Conservation (phyloP, 176 grass and related monocot genomes). For the Metroxylon sagu region DNA sequence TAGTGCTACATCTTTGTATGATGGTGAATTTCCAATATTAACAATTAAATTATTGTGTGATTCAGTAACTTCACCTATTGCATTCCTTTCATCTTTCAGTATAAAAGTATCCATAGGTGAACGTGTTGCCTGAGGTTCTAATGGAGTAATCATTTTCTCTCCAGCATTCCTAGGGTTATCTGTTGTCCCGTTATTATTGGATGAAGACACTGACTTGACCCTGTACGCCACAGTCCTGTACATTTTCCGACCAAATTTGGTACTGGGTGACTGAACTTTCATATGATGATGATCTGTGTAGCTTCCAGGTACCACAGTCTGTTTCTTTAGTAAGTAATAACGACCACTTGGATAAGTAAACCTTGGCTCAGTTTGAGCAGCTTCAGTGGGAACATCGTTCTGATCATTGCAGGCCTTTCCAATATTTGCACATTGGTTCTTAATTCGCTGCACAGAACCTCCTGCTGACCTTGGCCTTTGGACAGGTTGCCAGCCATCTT, state of each 20-base stretch:
- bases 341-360: constrained; percentile 68
- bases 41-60: constrained; percentile 39
- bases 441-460: constrained; percentile 61
- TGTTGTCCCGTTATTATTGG: constrained; percentile 13
- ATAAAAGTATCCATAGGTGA: constrained; percentile 22
- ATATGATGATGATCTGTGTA: constrained; percentile 61
- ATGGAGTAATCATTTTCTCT: constrained; percentile 35
- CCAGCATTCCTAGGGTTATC: constrained; percentile 32
- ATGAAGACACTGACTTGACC: constrained; percentile 62
- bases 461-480: constrained; percentile 73
- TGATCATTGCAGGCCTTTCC: constrained; percentile 40
- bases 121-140: constrained; percentile 31
- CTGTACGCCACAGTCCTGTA: constrained; percentile 81
- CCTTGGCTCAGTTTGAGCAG: constrained; percentile 54
- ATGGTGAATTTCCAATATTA: constrained; percentile 56
- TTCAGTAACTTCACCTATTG: constrained; percentile 29
- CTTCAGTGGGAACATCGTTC: constrained; percentile 46
- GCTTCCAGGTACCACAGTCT: constrained; percentile 57
- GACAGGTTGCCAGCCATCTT: constrained; percentile 95
- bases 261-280: constrained; percentile 69
- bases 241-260: constrained; percentile 73
- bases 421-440: constrained; percentile 42
- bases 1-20: constrained; percentile 97
- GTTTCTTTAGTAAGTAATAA: constrained; percentile 89
- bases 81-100: constrained; percentile 32